Percentiles rank a stretch among this genome's conserved stretches.
phyloP scores from a whole-genome alignment of 495 filamentous ascomycete genomes.

The Symbiotaphrina buchneri region DNA sequence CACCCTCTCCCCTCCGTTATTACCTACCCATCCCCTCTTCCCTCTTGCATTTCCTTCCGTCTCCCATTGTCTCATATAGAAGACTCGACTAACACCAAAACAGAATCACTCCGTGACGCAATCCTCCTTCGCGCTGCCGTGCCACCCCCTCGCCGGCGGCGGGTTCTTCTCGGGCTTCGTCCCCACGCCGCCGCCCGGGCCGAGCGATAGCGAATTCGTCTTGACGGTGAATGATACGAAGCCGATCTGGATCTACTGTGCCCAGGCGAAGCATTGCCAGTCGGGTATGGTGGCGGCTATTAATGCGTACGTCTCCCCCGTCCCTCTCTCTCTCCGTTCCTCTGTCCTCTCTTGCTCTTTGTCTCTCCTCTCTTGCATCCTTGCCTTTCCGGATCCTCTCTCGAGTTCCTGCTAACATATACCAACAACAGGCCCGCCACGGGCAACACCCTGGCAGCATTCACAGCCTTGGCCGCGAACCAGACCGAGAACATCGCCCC shows the following conservation, averaged over 20 bases:
- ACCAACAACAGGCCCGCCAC: constrained; percentile 2
- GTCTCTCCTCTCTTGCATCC: neutral
- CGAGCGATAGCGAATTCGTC: constrained; percentile 3
- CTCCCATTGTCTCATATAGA: neutral
- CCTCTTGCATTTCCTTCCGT: constrained; percentile 2
- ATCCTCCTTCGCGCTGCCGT: constrained; percentile 19
- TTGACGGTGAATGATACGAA: constrained; percentile 16
- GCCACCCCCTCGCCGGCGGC: constrained; percentile 6
- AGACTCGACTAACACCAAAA: neutral
- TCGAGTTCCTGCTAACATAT: neutral
- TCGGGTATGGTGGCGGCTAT: constrained; percentile 16
- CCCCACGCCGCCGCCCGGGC: constrained; percentile 5
- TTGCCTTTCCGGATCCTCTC: no score
- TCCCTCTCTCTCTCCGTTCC: neutral
- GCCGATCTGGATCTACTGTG: constrained; percentile 19
- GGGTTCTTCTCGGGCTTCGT: constrained; percentile 17
- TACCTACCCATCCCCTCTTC: neutral
- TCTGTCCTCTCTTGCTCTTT: no score
- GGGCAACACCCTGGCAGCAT: neutral
- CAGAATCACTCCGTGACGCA: constrained; percentile 25
- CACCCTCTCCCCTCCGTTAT: neutral
- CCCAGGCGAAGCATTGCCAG: constrained; percentile 16
- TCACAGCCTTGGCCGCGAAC: constrained; percentile 1
- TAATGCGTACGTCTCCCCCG: constrained; percentile 8
- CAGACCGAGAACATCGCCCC: neutral